These are phyloP conservation scores for Stephanodiscus minutulus DNA, from an alignment of 108 stramenopile genomes.

Conservation along the genomic window DNA sequence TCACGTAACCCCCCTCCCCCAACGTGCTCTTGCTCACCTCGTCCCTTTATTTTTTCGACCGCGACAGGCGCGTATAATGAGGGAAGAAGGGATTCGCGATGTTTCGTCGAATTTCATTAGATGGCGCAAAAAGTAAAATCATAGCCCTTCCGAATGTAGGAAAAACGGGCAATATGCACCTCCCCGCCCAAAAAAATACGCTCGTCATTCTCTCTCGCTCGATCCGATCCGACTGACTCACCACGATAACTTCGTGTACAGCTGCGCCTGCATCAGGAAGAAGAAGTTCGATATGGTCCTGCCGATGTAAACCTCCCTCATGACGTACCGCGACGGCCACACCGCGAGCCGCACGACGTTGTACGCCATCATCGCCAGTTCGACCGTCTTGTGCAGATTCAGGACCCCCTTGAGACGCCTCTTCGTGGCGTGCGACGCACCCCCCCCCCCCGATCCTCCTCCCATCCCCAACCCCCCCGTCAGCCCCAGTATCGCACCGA, in stretches of 20 bases:
- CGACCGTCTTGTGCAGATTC: constrained; percentile 80
- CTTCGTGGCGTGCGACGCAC: constrained; percentile 53
- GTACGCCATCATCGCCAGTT: constrained; percentile 63
- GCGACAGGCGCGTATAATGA: not conserved
- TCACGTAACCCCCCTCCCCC: constrained; percentile 21
- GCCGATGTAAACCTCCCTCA: constrained; percentile 77
- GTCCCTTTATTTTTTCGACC: constrained; percentile 14
- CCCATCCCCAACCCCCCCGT: constrained; percentile 38
- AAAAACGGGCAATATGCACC: not conserved
- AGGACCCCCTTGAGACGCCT: constrained; percentile 83
- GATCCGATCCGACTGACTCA: no score
- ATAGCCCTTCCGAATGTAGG: not conserved
- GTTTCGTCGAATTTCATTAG: not conserved
- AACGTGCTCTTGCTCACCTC: constrained; percentile 36
- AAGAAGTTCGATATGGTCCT: constrained; percentile 77
- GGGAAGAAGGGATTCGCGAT: not conserved
- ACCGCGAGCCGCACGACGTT: constrained; percentile 70
- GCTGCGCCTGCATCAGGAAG: constrained; percentile 76
- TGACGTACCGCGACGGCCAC: constrained; percentile 58
- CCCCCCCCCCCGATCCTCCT: constrained; percentile 27
- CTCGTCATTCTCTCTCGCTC: no score
- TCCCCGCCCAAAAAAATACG: not conserved
- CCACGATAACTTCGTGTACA: constrained; percentile 82
- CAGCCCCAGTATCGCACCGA: constrained; percentile 64
- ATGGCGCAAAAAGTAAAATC: not conserved